Percentiles rank a stretch among this genome's conserved stretches.
Evolutionary conservation across 306 rosid species (phyloP).

Genomic region (Gillenia trifoliata): DNA sequence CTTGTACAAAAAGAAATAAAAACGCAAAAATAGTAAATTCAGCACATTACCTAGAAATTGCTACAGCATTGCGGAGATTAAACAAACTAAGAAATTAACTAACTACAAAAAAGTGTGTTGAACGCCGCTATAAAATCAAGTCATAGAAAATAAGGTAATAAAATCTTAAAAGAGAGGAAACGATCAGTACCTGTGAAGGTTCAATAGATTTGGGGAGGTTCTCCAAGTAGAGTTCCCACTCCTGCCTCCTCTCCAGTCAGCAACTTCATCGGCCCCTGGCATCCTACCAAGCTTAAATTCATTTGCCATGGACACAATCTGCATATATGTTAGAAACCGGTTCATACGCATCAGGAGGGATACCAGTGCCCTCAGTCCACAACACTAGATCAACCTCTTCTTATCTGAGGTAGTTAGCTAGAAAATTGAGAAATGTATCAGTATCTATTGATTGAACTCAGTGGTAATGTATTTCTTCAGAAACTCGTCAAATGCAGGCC

Average conservation of each 20-base stretch:
- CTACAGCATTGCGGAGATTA: neutral
- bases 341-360: constrained; percentile 94
- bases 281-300: constrained; percentile 67
- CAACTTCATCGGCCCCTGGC: constrained; percentile 85
- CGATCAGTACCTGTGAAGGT: constrained; percentile 59
- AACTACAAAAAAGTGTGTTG: neutral
- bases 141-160: neutral
- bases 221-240: constrained; percentile 96
- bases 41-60: neutral
- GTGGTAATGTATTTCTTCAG: constrained; percentile 77
- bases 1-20: neutral
- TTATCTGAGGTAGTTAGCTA: constrained; percentile 86
- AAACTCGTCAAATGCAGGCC: constrained; percentile 79
- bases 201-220: constrained; percentile 71
- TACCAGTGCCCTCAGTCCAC: constrained; percentile 96
- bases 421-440: constrained; percentile 69
- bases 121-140: neutral
- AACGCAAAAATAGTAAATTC: neutral
- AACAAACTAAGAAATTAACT: neutral
- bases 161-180: neutral
- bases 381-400: constrained; percentile 56
- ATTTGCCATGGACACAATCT: constrained; percentile 61
- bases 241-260: constrained; percentile 89
- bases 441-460: constrained; percentile 90
- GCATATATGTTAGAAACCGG: constrained; percentile 67